phyloP scores from a whole-genome alignment of 495 filamentous ascomycete species.

The Halenospora varia region DNA sequence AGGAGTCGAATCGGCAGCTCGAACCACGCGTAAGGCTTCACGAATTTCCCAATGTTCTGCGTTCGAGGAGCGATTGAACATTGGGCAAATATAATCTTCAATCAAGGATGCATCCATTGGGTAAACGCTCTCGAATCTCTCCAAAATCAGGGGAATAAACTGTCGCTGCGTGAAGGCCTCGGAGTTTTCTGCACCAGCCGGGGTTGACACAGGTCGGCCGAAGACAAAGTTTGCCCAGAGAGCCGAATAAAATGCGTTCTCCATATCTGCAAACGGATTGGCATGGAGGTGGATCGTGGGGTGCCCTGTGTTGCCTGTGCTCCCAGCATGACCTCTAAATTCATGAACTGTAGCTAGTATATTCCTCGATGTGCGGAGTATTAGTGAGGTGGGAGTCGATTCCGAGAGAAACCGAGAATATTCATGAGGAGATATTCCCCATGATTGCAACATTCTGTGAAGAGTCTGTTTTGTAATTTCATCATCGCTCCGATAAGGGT shows the following conservation, averaged over 20 bases:
- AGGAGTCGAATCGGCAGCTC: slow-evolving; percentile 54
- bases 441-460: slow-evolving; percentile 51
- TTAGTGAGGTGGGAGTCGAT: slow-evolving; percentile 58
- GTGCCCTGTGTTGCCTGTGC: slow-evolving; percentile 16
- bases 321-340: slow-evolving; percentile 27
- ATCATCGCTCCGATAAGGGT: slow-evolving; percentile 69
- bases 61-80: slow-evolving; percentile 19
- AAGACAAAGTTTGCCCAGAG: slow-evolving; percentile 75
- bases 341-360: slow-evolving; percentile 53
- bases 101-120: slow-evolving; percentile 29
- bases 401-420: slow-evolving; percentile 54
- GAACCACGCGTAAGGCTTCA: slow-evolving; percentile 54
- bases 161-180: slow-evolving; percentile 51
- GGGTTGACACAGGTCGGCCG: slow-evolving; percentile 28
- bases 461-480: slow-evolving; percentile 61
- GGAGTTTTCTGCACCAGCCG: too few species aligned
- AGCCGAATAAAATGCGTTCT: slow-evolving; percentile 67
- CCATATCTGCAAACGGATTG: slow-evolving; percentile 47
- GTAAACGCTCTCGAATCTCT: slow-evolving; percentile 44
- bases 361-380: slow-evolving; percentile 75
- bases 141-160: slow-evolving; percentile 62
- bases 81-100: slow-evolving; percentile 28
- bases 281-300: slow-evolving; percentile 22
- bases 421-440: slow-evolving; percentile 53
- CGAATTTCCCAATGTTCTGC: slow-evolving; percentile 28